Evolutionary conservation across 176 grass and related monocot genomes (phyloP), one percentile per base, ranked within the genome.

Genomic region (Eragrostis curvula): DNA sequence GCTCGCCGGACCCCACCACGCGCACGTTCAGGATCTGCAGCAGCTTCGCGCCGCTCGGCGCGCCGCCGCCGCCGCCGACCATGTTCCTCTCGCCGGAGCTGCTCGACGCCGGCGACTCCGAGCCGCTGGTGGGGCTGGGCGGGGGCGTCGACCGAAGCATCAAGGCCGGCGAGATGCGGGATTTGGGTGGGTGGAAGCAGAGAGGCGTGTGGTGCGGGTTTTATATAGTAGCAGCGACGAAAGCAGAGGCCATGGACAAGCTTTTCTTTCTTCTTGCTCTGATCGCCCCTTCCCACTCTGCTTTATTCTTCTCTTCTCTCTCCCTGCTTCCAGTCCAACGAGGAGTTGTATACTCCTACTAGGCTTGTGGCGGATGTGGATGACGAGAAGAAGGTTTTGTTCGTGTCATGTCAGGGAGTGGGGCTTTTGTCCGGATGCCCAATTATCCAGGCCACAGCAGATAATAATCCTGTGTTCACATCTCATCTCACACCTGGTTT

Each of bases 21-120:
- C 90, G 82, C 61, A 98, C 96, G 96, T 98, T 98, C 68, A 98
- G 90, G 79, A 98, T 93, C 90, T 93, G 86, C 40, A 98, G 88
- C 76, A 98, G 96, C 83, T 93, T 92, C 39, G 75, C 61, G 2
- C 94, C 91, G 81, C 66, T 86, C 25, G 88, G 83, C 41, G 87
- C 74, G 36, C 57, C 55, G 16, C 24, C 75, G 9, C 66, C 86
- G 0, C 62, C 66, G 15, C 67, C 87, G 27, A 86, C 79, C 88
- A 82, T 84, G 75, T 40, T 40, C 43, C 51, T n/a, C n/a, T n/a
- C 40, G 70, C 74, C 88, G 40, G 83, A 77, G 78, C 27, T 75
- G 52, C 52, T n/a, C n/a, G n/a, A n/a, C n/a, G n/a, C n/a, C n/a
- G n/a, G n/a, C n/a, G 67, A 3, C 15, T 39, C 21, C 56, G 81